Percentiles rank a stretch among this genome's conserved stretches.
Evolutionary conservation across 495 filamentous ascomycete genomes (phyloP).

Genomic region (Talaromyces adpressus): DNA sequence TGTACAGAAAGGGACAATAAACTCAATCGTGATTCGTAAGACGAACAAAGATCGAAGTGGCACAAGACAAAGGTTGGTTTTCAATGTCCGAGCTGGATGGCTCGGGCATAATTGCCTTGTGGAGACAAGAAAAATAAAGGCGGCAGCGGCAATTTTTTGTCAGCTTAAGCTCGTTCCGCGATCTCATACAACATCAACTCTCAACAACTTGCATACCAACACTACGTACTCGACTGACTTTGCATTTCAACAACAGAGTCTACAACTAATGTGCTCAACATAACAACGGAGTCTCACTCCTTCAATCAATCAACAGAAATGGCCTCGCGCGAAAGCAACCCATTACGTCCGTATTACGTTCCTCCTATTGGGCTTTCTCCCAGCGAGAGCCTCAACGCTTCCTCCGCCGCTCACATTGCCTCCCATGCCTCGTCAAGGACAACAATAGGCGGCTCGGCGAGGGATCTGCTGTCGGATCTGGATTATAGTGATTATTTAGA

Average conservation of each 20-base stretch:
- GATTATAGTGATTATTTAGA: slow-evolving; percentile 89
- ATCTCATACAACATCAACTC: background rate
- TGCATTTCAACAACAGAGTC: background rate
- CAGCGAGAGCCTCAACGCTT: slow-evolving; percentile 35
- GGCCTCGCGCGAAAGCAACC: slow-evolving; percentile 54
- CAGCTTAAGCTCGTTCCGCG: background rate
- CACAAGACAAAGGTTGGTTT: background rate
- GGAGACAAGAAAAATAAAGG: background rate
- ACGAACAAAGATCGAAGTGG: slow-evolving; percentile 6
- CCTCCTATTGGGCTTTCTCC: slow-evolving; percentile 62
- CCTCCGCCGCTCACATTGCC: slow-evolving; percentile 42
- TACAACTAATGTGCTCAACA: background rate
- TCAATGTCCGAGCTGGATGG: background rate
- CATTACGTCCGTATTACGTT: slow-evolving; percentile 89
- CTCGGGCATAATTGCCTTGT: background rate
- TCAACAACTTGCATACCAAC: background rate
- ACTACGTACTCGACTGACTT: background rate
- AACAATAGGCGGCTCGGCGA: slow-evolving; percentile 65
- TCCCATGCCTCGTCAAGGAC: slow-evolving; percentile 28
- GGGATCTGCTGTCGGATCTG: slow-evolving; percentile 76
- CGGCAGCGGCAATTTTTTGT: background rate
- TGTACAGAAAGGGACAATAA: background rate
- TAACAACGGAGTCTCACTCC: background rate
- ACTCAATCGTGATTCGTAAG: background rate
- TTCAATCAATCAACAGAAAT: background rate